Evolutionary conservation across 768 basidiomycete species (phyloP), one percentile per base, ranked within the genome.

Genomic region (Hygrocybe punicea): DNA sequence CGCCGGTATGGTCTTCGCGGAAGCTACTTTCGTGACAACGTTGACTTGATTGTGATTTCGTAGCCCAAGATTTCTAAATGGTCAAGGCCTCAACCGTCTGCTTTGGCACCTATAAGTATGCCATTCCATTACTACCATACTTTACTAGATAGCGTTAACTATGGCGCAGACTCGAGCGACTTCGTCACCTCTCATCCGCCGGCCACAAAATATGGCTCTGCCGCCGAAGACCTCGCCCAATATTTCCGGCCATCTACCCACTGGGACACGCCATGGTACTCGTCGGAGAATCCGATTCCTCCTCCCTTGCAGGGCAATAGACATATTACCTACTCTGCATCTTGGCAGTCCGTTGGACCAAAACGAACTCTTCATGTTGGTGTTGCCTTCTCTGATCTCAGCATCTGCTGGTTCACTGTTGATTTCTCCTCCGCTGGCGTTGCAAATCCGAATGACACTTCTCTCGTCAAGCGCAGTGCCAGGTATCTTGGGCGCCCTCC

Each of bases 371-470:
- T 72, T 17, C 64, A 62, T 46, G 70, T 72, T 40, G 76, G 76
- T 7, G 68, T 75, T 7, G 61, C 81, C 45, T 82, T 81, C 67
- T 67, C 73, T 6, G 81, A 83, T 59, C 73, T 82, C 53, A 80
- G 78, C 63, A 62, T 80, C 17, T 78, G 76, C 67, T 82, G 78
- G 78, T 78, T 74, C 61, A 67, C 67, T 44, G 75, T 81, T 46
- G 63, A 71, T 6, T 81, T 69, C 67, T 61, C 68, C 6, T 71
- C 65, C 25, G 45, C 58, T 34, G 58, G 66, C 4, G 70, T 62
- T 19, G 53, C 58, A 21, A 60, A 71, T 63, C 71, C 72, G 21
- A 69, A 71, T 62, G 69, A 71, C 60, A 49, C 59, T 19, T 59
- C 60, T 8, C 51, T 58, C 11, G 69, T 71, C 34, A 65, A 68